Conservation (phyloP, 1,139 yeast species). For the Magnusiomyces paraingens region DNA sequence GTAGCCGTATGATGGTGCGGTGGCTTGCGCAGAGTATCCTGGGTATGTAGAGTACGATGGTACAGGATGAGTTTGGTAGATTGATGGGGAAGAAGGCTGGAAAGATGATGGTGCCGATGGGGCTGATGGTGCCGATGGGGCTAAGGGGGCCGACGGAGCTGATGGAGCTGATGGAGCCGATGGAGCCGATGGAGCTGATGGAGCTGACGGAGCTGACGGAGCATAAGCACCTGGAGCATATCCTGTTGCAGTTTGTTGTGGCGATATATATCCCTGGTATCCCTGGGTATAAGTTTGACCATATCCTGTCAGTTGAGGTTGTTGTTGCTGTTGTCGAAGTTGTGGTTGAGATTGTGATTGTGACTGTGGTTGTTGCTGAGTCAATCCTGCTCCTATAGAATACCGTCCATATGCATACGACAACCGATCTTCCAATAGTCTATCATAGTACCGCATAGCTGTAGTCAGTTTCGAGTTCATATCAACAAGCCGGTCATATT, state of each 20-base stretch:
- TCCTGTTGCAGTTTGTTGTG: not conserved
- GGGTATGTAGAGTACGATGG: slow-evolving; percentile 9
- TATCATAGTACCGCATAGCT: slow-evolving; percentile 72
- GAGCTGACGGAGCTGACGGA: slow-evolving; percentile 4
- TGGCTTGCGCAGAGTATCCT: slow-evolving; percentile 11
- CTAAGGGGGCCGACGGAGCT: slow-evolving; percentile 6
- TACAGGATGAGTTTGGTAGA: not conserved
- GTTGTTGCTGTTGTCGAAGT: slow-evolving; percentile 5
- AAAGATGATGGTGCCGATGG: slow-evolving; percentile 13
- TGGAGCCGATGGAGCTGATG: slow-evolving; percentile 8
- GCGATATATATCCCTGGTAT: not conserved
- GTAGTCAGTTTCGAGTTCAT: slow-evolving; percentile 79
- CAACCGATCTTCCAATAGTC: slow-evolving; percentile 63
- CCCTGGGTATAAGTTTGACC: slow-evolving; percentile 2
- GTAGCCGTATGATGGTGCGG: slow-evolving; percentile 6
- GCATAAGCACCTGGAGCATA: slow-evolving; percentile 1
- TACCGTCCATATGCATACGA: slow-evolving; percentile 40
- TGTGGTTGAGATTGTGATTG: no score
- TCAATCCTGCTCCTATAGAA: slow-evolving; percentile 9
- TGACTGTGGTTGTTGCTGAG: not conserved
- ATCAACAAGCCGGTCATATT: slow-evolving; percentile 65
- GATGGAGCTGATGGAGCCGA: slow-evolving; percentile 7
- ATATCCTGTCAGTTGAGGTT: not conserved
- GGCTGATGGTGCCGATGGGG: slow-evolving; percentile 8
- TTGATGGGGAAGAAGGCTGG: slow-evolving; percentile 7